These are phyloP conservation scores for Phytophthora syringae DNA, from an alignment of 352 stramenopile species.

Conservation along the genomic window DNA sequence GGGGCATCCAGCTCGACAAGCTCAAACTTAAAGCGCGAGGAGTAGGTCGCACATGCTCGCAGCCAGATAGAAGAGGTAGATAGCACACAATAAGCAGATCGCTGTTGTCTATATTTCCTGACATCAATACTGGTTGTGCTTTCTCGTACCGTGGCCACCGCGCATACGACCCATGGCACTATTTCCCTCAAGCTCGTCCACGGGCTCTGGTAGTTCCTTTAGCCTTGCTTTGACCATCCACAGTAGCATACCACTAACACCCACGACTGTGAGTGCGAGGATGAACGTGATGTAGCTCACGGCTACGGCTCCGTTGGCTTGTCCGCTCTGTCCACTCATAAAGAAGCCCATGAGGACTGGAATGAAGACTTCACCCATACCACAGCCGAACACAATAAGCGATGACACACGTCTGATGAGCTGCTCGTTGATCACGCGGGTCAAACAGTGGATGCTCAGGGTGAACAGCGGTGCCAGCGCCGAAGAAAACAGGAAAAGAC, in stretches of 20 bases:
- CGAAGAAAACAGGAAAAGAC: slow-evolving; percentile 66
- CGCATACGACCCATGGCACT: slow-evolving; percentile 41
- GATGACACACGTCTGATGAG: slow-evolving; percentile 81
- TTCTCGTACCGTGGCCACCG: slow-evolving; percentile 23
- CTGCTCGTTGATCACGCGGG: slow-evolving; percentile 81
- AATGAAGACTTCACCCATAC: slow-evolving; percentile 86
- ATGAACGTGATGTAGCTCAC: slow-evolving; percentile 87
- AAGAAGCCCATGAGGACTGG: slow-evolving; percentile 89
- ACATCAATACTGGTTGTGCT: slow-evolving; percentile 36
- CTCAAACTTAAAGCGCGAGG: too few species aligned
- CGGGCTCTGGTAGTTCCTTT: slow-evolving; percentile 49
- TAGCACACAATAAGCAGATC: slow-evolving; percentile 8
- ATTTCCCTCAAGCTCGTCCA: slow-evolving; percentile 42
- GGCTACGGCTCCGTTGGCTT: slow-evolving; percentile 71
- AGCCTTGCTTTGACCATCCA: slow-evolving; percentile 76
- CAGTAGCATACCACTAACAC: slow-evolving; percentile 70
- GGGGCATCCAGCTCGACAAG: too few species aligned
- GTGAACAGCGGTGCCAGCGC: slow-evolving; percentile 83
- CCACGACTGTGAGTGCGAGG: slow-evolving; percentile 71
- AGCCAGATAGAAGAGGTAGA: slow-evolving; percentile 2
- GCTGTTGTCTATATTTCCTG: slow-evolving; percentile 23
- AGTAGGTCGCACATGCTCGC: too few species aligned
- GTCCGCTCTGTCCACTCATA: slow-evolving; percentile 82
- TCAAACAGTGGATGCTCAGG: slow-evolving; percentile 84
- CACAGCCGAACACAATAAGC: slow-evolving; percentile 86